These are phyloP conservation scores for Neurospora sp. DNA, from an alignment of 495 filamentous ascomycete genomes.

Conservation along the genomic window DNA sequence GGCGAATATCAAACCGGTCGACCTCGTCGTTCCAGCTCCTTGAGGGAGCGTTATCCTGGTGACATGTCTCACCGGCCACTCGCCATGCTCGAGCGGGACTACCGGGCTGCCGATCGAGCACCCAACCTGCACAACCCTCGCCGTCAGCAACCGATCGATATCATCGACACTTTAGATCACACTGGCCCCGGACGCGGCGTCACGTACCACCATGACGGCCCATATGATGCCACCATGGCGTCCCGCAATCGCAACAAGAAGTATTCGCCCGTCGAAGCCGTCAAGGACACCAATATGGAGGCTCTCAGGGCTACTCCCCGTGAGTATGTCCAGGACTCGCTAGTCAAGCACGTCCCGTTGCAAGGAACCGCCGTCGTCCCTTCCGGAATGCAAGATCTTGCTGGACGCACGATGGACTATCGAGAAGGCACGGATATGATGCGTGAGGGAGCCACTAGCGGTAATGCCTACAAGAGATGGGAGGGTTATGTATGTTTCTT, in stretches of 20 bases:
- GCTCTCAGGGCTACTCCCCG: conserved; percentile 74
- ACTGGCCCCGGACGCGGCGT: conserved; percentile 35
- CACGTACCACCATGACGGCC: conserved; percentile 83
- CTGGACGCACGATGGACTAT: conserved; percentile 66
- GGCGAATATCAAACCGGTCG: not conserved
- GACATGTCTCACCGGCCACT: conserved; percentile 55
- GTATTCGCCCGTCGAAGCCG: conserved; percentile 66
- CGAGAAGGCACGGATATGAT: conserved; percentile 80
- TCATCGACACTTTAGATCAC: conserved; percentile 70
- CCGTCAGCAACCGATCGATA: conserved; percentile 59
- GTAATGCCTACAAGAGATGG: conserved; percentile 58
- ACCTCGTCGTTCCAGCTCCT: conserved; percentile 38
- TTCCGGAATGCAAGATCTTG: conserved; percentile 54
- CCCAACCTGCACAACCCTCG: conserved; percentile 45
- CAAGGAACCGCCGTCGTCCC: conserved; percentile 74
- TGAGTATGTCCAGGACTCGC: conserved; percentile 66
- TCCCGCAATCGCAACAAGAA: conserved; percentile 56
- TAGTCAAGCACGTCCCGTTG: conserved; percentile 68
- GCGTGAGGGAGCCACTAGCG: conserved; percentile 51
- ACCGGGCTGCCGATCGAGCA: conserved; percentile 49
- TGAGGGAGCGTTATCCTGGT: conserved; percentile 47
- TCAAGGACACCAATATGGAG: conserved; percentile 61
- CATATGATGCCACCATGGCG: conserved; percentile 74
- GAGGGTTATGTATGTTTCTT: conserved; percentile 47
- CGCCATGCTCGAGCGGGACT: conserved; percentile 47